Evolutionary conservation across 2,329 filamentous ascomycete species (phyloP).

Genomic region (Hymenoscyphus occultus): DNA sequence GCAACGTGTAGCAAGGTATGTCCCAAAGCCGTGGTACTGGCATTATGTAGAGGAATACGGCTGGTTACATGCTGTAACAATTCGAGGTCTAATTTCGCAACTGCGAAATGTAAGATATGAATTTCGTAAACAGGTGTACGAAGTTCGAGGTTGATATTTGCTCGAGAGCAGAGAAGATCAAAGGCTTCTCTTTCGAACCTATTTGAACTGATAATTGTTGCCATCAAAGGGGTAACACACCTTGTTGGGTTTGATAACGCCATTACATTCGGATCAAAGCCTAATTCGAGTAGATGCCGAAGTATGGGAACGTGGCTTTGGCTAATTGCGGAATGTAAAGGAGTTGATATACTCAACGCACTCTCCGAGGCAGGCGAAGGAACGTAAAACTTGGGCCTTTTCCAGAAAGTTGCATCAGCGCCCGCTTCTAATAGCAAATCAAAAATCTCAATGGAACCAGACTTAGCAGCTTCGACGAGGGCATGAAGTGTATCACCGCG

Average conservation of each 20-base stretch:
- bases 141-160: constrained; percentile 21
- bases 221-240: constrained; percentile 25
- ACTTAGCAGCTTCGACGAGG: constrained; percentile 21
- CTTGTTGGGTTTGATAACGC: constrained; percentile 23
- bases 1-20: constrained; percentile 28
- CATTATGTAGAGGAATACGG: constrained; percentile 16
- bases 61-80: constrained; percentile 18
- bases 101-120: constrained; percentile 26
- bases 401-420: constrained; percentile 19
- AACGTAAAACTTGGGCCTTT: constrained; percentile 10
- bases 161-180: constrained; percentile 13
- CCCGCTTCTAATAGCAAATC: constrained; percentile 19
- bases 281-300: constrained; percentile 16
- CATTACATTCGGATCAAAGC: constrained; percentile 26
- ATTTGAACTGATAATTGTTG: constrained; percentile 17
- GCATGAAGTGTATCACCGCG: constrained; percentile 20
- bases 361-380: constrained; percentile 17
- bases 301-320: constrained; percentile 17
- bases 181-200: constrained; percentile 19
- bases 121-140: constrained; percentile 23
- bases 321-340: constrained; percentile 21
- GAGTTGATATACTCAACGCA: constrained; percentile 22
- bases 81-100: constrained; percentile 22
- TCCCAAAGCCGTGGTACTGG: constrained; percentile 21
- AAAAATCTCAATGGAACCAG: constrained; percentile 20